Base-by-base conservation (phyloP, 371 early-diverging fungal genomes). In the Zancudomyces culisetae region DNA sequence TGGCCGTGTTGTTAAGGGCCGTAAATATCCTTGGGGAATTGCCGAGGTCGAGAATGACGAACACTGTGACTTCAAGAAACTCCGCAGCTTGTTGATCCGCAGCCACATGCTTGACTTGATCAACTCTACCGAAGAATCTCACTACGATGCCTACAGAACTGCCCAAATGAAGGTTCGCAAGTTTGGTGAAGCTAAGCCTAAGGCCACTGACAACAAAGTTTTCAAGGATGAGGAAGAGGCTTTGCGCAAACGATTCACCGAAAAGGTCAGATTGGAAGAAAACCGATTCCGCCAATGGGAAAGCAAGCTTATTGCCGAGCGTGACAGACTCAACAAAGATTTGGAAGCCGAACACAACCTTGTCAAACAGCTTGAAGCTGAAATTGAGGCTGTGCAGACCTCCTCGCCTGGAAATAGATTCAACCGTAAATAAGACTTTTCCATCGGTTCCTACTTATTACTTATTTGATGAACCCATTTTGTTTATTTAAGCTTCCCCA, bases 21-120 rank as follows among this genome's bases (percentile, higher is more conserved):
- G 95, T 57, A 77, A 83, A 68, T 94, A 93, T 71, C 87, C 87
- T 47, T 96, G 97, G 97, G 97, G 97, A 66, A 81, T 85, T n/a
- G 85, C 92, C 55, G 90, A 90, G 70, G 90, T 93, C 21, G 93
- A 94, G 61, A 85, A 85, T 58, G 84, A 87, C 68, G 81, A 87
- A 51, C 83, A 86, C 59, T 81, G 80, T 64, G 98, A 88, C 71
- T 98, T 99, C 64, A 78, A 76, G 61, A 89, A 88, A 69, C 78
- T 99, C 46, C 83, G 96, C 59, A 85, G 83, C 68, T 68, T 96
- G 50, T 74, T 96, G 57, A 85, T 96, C 62, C 74, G 89, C 54
- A 84, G 89, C 2, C 91, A 95, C 64, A 90, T 95, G 94, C 73
- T 90, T 54, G 92, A 90, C 61, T 74, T 95, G 30, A 85, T 93